A percentile compares a stretch with the other conserved stretches of the same genome.
These are phyloP conservation scores for Diplodia mutila DNA, from an alignment of 2,329 filamentous ascomycete genomes.

Conservation along the genomic window DNA sequence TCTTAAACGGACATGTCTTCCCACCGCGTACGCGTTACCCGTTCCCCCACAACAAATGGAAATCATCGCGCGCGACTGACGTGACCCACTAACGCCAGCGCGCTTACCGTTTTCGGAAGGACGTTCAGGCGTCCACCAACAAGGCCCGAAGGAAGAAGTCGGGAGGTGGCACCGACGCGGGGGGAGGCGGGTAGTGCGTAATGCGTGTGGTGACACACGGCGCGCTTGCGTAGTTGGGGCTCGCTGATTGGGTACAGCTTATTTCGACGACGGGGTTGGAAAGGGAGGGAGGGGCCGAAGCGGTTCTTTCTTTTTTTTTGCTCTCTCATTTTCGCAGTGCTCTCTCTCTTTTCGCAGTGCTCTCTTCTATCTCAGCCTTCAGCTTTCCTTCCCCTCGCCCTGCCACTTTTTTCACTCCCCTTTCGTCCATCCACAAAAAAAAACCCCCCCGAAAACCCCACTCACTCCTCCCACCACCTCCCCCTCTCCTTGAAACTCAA, in stretches of 20 bases:
- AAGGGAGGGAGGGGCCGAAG: background rate
- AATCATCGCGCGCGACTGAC: too few species aligned
- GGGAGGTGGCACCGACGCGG: background rate
- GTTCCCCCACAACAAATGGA: too few species aligned
- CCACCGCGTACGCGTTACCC: too few species aligned
- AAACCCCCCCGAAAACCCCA: background rate
- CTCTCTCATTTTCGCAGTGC: too few species aligned
- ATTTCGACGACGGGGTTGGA: background rate
- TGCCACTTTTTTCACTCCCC: too few species aligned
- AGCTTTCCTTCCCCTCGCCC: background rate
- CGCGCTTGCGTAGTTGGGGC: background rate
- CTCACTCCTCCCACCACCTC: background rate
- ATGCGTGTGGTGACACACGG: constrained; percentile 1
- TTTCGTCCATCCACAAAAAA: too few species aligned
- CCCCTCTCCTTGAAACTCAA: constrained; percentile 14
- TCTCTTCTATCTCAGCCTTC: too few species aligned
- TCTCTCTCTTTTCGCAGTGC: too few species aligned
- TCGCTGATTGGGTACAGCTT: background rate
- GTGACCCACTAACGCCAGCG: background rate
- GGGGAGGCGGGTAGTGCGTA: background rate
- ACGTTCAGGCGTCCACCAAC: background rate
- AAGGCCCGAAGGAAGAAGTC: background rate
- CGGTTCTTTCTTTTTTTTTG: background rate
- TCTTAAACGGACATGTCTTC: too few species aligned
- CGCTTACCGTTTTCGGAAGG: background rate